Base-by-base conservation (phyloP, 495 filamentous ascomycete genomes). In the Astrothelium macrocarpum region DNA sequence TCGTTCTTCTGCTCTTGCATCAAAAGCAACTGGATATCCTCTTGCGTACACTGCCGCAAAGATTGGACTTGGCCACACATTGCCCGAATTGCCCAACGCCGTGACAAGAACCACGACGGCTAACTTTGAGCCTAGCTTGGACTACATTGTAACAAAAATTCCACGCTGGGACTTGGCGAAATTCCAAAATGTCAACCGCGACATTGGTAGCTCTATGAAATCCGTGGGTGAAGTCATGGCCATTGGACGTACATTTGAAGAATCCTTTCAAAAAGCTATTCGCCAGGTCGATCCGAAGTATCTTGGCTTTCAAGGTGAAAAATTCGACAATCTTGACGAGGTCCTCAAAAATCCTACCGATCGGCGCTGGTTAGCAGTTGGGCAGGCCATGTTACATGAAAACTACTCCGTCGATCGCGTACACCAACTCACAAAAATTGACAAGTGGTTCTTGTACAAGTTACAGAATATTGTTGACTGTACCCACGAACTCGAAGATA, bases 161-260 rank as follows among this genome's bases (percentile, higher is more conserved):
- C 93, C 93, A 70, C 82, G 94, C 45, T 98, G 93, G 93, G 93
- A 97, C 80, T 74, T 98, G 73, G 84, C 88, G 78, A 98, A 98
- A 79, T 98, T 98, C 79, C 93, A 97, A 79, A 91, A 98, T 72
- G 93, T 98, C 65, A 93, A 95, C 80, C 87, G 93, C 60, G 90
- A 95, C 74, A 98, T 98, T 74, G 93, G 93, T 62, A 93, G 89
- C 72, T 87, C 93, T 39, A 98, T 98, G 77, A 97, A 97, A 80
- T 96, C 93, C 34, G 93, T 98, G 56, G 93, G 93, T 64, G 93
- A 98, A 77, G 93, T 98, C 59, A 98, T 98, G 93, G 94, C 93
- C 60, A 98, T 98, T 75, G 93, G 93, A 65, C 85, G 93, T 73
- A 97, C 94, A 43, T 98, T 96, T 68, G 94, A 98, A 76, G 93